Base-by-base conservation (phyloP, 148 eudicot species). In the Vaccinium macrocarpon region DNA sequence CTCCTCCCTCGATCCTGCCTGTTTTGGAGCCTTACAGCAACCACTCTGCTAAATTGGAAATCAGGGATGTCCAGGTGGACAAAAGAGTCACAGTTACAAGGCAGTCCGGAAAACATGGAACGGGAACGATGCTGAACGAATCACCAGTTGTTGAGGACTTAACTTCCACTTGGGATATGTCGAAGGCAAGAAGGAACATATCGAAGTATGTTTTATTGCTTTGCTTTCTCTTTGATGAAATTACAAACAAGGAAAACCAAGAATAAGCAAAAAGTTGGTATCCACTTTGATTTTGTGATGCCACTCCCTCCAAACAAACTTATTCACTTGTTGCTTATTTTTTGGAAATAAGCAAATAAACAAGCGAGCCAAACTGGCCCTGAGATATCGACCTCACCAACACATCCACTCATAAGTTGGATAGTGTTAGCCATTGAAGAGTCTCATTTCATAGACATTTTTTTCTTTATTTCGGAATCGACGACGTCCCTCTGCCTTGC, bases 21-120 rank as follows among this genome's bases (percentile, higher is more conserved):
- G 64, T 79, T 49, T 52, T 46, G 25, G 53, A 76, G 70, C 87
- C 78, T 21, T 84, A 81, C n/a, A 77, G 57, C 51, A 55, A 83
- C 74, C 76, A 78, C 56, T 84, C 90, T 12, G 76, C 82, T 14
- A 91, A 85, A 81, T 84, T 83, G 86, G 96, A 90, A 76, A 85
- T 94, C 50, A 93, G 92, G 83, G 99, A 96, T 91, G 95, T 96
- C 52, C 93, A 94, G 81, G 93, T 95, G 73, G 99, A 96, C 84
- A 92, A 89, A 81, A 91, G 91, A 82, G 88, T 89, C 19, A 90
- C 88, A 76, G 38, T 82, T 9, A 70, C 83, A 3, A 81, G 76
- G 84, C 88, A 76, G 19, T 79, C 87, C 52, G 86, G 68, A 84
- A 86, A 86, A 84, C 81, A 82, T 25, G 81, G 83, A 66, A 48